Conservation (phyloP, 2,329 filamentous ascomycete species). For the Colletotrichum tofieldiae region DNA sequence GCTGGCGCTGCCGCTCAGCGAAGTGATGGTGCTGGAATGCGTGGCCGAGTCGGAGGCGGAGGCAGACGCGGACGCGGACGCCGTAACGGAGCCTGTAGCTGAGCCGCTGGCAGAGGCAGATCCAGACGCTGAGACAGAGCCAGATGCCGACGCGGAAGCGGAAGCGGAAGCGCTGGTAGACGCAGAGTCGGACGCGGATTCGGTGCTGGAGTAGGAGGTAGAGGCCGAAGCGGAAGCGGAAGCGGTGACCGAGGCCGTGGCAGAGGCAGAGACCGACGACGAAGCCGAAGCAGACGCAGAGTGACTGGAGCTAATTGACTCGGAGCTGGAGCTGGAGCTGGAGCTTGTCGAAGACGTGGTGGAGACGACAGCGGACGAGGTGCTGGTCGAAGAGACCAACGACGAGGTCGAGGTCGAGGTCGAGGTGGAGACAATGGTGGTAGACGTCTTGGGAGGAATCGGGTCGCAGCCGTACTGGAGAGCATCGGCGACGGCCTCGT, state of each 20-base stretch:
- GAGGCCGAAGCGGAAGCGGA: constrained; percentile 20
- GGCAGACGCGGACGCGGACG: constrained; percentile 9
- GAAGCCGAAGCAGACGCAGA: constrained; percentile 11
- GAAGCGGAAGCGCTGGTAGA: constrained; percentile 3
- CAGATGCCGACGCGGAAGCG: constrained; percentile 3
- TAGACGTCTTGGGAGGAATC: constrained; percentile 47
- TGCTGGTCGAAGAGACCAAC: constrained; percentile 30
- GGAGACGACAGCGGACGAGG: constrained; percentile 37
- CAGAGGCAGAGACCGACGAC: background rate
- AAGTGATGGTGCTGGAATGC: constrained; percentile 10
- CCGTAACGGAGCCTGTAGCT: constrained; percentile 7
- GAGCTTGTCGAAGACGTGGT: constrained; percentile 35
- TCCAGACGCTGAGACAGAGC: background rate
- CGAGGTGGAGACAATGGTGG: constrained; percentile 37
- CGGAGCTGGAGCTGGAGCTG: constrained; percentile 23
- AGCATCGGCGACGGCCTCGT: constrained; percentile 55
- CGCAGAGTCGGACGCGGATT: constrained; percentile 10
- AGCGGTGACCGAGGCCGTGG: constrained; percentile 1
- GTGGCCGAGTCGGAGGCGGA: constrained; percentile 28
- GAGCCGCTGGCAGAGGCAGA: constrained; percentile 20
- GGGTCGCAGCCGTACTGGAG: constrained; percentile 55
- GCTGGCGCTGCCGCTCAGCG: constrained; percentile 16
- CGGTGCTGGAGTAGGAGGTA: constrained; percentile 4
- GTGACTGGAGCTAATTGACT: constrained; percentile 9
- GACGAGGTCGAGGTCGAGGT: constrained; percentile 34